Evolutionary conservation across 257 asterid species (phyloP).

Genomic region (Linderniella brevidens): DNA sequence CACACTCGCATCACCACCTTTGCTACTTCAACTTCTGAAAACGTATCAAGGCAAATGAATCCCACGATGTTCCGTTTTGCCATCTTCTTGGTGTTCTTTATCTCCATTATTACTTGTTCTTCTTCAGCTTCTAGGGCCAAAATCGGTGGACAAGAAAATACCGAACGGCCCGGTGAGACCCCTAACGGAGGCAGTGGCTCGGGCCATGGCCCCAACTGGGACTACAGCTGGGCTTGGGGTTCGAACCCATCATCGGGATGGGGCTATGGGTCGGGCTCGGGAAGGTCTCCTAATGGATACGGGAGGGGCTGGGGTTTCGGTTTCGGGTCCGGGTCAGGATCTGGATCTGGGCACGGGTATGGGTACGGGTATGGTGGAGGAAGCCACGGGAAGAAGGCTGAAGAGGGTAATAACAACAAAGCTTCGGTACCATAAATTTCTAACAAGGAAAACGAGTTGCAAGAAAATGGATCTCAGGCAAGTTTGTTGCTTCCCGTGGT

Average conservation of each 20-base stretch:
- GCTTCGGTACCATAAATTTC: too few relatives aligned
- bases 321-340: constrained; percentile 22
- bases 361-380: constrained; percentile 30
- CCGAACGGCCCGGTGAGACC: constrained; percentile 7
- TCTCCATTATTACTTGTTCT: constrained; percentile 10
- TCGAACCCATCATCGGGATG: constrained; percentile 35
- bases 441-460: too few relatives aligned
- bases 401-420: too few relatives aligned
- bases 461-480: too few relatives aligned
- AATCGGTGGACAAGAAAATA: background rate
- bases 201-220: constrained; percentile 30
- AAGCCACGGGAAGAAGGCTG: constrained; percentile 16
- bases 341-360: constrained; percentile 24
- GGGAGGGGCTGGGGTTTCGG: constrained; percentile 30
- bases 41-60: constrained; percentile 12
- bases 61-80: constrained; percentile 5
- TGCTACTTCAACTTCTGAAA: background rate
- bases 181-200: constrained; percentile 27
- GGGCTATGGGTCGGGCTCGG: constrained; percentile 51
- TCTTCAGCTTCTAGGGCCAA: constrained; percentile 6
- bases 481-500: too few relatives aligned
- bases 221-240: constrained; percentile 40
- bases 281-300: constrained; percentile 25
- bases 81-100: constrained; percentile 14
- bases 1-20: too few relatives aligned